Conservation (phyloP, 2,329 filamentous ascomycete species). For the Thielaviopsis punctulata region DNA sequence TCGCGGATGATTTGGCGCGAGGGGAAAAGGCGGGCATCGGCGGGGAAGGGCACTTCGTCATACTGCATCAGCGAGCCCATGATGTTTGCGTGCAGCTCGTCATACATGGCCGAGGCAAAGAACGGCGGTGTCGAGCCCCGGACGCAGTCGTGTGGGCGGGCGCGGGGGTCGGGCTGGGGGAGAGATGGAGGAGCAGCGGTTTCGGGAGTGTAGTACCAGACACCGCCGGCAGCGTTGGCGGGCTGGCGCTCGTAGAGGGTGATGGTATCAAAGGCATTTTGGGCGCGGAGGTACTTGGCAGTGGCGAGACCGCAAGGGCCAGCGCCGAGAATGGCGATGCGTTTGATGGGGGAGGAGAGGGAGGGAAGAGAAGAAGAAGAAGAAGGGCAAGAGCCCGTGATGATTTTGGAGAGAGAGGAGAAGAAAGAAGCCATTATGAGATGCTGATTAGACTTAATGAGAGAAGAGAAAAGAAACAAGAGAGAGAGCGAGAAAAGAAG, state of each 20-base stretch:
- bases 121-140: conserved; percentile 26
- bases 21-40: conserved; percentile 55
- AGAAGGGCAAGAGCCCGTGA: background rate
- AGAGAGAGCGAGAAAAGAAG: background rate
- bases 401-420: background rate
- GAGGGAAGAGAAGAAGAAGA: background rate
- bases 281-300: conserved; percentile 65
- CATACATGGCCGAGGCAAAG: conserved; percentile 75
- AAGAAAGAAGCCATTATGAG: conserved; percentile 1
- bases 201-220: conserved; percentile 62
- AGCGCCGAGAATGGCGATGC: conserved; percentile 64
- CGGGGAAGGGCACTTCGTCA: conserved; percentile 49
- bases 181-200: conserved; percentile 32
- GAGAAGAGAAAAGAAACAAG: background rate
- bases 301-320: conserved; percentile 64
- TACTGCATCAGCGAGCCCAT: conserved; percentile 67
- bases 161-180: conserved; percentile 52
- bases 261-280: conserved; percentile 48
- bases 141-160: conserved; percentile 38
- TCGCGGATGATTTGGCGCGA: conserved; percentile 49
- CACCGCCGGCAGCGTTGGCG: conserved; percentile 46
- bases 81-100: conserved; percentile 72
- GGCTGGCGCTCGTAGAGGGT: conserved; percentile 68
- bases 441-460: background rate
- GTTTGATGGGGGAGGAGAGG: conserved; percentile 32